phyloP scores from a whole-genome alignment of 495 filamentous ascomycete species.

The Melanomma pulvis-pyrius region DNA sequence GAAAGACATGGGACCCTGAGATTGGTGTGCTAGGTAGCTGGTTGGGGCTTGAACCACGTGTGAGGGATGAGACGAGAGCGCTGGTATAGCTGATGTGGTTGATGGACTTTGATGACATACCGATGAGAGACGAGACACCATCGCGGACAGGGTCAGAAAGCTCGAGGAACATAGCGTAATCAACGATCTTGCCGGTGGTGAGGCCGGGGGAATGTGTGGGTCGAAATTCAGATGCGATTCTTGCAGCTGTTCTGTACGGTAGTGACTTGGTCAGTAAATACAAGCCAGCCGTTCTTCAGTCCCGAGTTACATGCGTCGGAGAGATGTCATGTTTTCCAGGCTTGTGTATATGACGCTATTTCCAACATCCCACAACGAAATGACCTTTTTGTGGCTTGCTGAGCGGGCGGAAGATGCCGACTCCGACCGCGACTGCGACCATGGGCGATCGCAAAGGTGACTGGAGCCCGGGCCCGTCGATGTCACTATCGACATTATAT shows the following conservation, averaged over 20 bases:
- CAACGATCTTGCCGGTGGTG: slow-evolving; percentile 21
- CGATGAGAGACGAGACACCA: slow-evolving; percentile 11
- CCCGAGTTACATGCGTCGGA: slow-evolving; percentile 19
- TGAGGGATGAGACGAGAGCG: too few species aligned
- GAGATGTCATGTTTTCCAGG: slow-evolving; percentile 12
- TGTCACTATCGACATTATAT: not conserved
- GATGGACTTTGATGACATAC: not conserved
- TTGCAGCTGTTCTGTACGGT: slow-evolving; percentile 16
- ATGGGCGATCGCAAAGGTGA: slow-evolving; percentile 17
- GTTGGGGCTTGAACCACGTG: too few species aligned
- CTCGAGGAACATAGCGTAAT: slow-evolving; percentile 25
- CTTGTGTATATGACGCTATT: slow-evolving; percentile 15
- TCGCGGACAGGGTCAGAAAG: slow-evolving; percentile 19
- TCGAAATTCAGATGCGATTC: slow-evolving; percentile 21
- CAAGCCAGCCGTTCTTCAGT: slow-evolving; percentile 9
- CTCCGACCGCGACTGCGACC: slow-evolving; percentile 9
- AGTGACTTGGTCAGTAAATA: slow-evolving; percentile 16
- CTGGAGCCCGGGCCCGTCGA: slow-evolving; percentile 3
- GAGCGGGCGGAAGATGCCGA: slow-evolving; percentile 16
- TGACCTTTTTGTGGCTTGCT: slow-evolving; percentile 17
- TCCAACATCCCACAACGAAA: slow-evolving; percentile 10
- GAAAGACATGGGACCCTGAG: too few species aligned
- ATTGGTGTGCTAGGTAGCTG: too few species aligned
- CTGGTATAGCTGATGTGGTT: not conserved
- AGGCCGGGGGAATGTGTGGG: slow-evolving; percentile 20